These are phyloP conservation scores for Lindgomyces ingoldianus DNA, from an alignment of 495 filamentous ascomycete species.

Conservation along the genomic window DNA sequence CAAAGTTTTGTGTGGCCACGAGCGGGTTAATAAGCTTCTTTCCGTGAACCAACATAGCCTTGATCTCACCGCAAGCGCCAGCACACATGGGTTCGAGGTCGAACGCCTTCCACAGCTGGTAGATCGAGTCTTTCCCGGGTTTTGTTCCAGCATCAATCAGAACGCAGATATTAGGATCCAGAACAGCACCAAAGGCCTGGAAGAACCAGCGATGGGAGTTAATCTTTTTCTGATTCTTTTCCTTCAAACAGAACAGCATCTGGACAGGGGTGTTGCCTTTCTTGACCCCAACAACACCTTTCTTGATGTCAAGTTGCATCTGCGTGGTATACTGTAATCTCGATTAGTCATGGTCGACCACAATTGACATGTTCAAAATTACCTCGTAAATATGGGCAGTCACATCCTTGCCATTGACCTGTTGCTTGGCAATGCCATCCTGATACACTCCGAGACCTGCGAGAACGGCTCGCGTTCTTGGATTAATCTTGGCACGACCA, in stretches of 20 bases:
- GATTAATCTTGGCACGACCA: conserved; percentile 97
- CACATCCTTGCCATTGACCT: conserved; percentile 95
- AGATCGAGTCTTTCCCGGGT: conserved; percentile 90
- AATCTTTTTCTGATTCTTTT: conserved; percentile 99
- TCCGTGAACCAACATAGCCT: conserved; percentile 89
- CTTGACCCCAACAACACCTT: conserved; percentile 79
- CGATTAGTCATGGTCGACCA: not conserved
- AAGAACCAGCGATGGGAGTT: conserved; percentile 99
- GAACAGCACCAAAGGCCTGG: conserved; percentile 88
- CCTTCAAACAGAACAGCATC: conserved; percentile 98
- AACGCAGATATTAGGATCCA: conserved; percentile 96
- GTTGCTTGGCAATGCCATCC: conserved; percentile 97
- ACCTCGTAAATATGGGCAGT: conserved; percentile 96
- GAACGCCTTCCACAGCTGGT: conserved; percentile 97
- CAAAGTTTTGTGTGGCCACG: conserved; percentile 97
- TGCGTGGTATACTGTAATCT: conserved; percentile 77
- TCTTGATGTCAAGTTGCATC: conserved; percentile 82
- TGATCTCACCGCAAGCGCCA: conserved; percentile 98
- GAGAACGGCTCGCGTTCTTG: conserved; percentile 82
- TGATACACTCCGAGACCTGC: conserved; percentile 96
- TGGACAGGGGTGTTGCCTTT: conserved; percentile 80
- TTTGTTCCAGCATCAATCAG: conserved; percentile 95
- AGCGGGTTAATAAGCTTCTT: conserved; percentile 91
- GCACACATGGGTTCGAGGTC: conserved; percentile 96
- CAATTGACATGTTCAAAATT: conserved; percentile 5